These are phyloP conservation scores for Passalora sequoiae DNA, from an alignment of 2,329 filamentous ascomycete genomes.

Conservation along the genomic window DNA sequence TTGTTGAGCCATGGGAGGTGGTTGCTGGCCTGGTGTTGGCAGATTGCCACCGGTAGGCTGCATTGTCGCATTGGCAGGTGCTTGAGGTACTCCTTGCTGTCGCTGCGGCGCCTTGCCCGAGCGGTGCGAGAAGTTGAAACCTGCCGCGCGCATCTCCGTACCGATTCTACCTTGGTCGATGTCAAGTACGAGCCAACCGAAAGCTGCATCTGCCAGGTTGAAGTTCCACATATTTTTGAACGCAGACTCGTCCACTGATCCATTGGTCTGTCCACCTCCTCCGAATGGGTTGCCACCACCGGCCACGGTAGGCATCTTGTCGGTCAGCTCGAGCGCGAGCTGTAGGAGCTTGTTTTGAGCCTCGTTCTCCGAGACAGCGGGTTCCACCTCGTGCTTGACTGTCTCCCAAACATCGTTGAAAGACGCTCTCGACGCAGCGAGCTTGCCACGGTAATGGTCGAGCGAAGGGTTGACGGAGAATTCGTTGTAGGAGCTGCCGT, in stretches of 20 bases:
- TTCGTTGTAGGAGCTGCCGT: slow-evolving; percentile 98
- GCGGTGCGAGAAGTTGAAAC: slow-evolving; percentile 98
- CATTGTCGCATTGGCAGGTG: slow-evolving; percentile 34
- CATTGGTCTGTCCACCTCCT: slow-evolving; percentile 66
- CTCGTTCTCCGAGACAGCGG: slow-evolving; percentile 87
- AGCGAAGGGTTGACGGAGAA: slow-evolving; percentile 98
- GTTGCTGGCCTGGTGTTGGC: slow-evolving; percentile 39
- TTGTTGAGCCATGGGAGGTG: slow-evolving; percentile 34
- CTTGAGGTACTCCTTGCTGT: slow-evolving; percentile 37
- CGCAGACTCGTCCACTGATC: slow-evolving; percentile 93
- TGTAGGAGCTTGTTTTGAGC: slow-evolving; percentile 88
- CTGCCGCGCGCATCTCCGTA: slow-evolving; percentile 97
- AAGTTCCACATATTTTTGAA: slow-evolving; percentile 99
- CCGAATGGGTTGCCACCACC: slow-evolving; percentile 97
- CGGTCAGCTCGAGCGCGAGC: slow-evolving; percentile 86
- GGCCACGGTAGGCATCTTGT: slow-evolving; percentile 94
- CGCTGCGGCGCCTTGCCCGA: slow-evolving; percentile 61
- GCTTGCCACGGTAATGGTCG: slow-evolving; percentile 96
- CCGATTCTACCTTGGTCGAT: slow-evolving; percentile 93
- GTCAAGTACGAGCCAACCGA: slow-evolving; percentile 91
- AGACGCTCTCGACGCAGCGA: slow-evolving; percentile 94
- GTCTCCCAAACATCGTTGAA: slow-evolving; percentile 99
- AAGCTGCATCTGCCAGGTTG: slow-evolving; percentile 93
- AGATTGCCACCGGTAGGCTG: slow-evolving; percentile 36
- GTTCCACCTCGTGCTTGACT: slow-evolving; percentile 91